phyloP scores from a whole-genome alignment of 805 yeast species.

The Blastobotrys muscicola region DNA sequence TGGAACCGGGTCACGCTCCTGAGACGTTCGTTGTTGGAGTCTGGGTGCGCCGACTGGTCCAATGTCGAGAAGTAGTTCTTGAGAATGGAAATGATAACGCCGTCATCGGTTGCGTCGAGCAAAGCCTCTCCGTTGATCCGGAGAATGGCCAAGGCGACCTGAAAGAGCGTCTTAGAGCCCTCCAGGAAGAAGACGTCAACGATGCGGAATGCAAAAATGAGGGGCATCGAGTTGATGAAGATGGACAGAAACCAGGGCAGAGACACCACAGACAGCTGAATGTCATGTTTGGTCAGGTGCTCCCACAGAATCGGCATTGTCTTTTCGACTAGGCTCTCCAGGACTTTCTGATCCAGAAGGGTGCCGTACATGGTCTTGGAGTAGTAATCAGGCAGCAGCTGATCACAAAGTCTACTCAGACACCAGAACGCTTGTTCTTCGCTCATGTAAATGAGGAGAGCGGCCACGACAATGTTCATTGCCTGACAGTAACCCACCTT shows the following conservation, averaged over 20 bases:
- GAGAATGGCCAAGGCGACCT: conserved; percentile 85
- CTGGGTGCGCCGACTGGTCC: conserved; percentile 72
- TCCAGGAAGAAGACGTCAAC: conserved; percentile 83
- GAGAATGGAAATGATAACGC: conserved; percentile 75
- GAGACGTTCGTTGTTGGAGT: conserved; percentile 51
- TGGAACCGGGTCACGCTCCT: conserved; percentile 76
- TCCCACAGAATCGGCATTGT: conserved; percentile 85
- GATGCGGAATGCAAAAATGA: conserved; percentile 85
- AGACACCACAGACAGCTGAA: conserved; percentile 86
- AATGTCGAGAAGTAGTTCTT: conserved; percentile 72
- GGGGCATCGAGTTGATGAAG: conserved; percentile 87
- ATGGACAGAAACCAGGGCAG: conserved; percentile 93
- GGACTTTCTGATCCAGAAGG: conserved; percentile 82
- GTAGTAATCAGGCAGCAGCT: conserved; percentile 88
- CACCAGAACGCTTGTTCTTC: conserved; percentile 99
- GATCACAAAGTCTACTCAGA: conserved; percentile 68
- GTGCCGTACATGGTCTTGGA: conserved; percentile 98
- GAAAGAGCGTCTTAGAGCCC: conserved; percentile 84
- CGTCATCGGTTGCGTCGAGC: conserved; percentile 78
- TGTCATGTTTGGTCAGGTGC: conserved; percentile 69
- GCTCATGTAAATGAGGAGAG: conserved; percentile 55
- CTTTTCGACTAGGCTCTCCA: conserved; percentile 80
- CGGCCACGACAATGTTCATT: conserved; percentile 70
- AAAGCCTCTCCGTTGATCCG: conserved; percentile 81
- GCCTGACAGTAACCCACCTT: conserved; percentile 98